Base-by-base conservation (phyloP, 805 yeast species). In the Spathaspora sp. region DNA sequence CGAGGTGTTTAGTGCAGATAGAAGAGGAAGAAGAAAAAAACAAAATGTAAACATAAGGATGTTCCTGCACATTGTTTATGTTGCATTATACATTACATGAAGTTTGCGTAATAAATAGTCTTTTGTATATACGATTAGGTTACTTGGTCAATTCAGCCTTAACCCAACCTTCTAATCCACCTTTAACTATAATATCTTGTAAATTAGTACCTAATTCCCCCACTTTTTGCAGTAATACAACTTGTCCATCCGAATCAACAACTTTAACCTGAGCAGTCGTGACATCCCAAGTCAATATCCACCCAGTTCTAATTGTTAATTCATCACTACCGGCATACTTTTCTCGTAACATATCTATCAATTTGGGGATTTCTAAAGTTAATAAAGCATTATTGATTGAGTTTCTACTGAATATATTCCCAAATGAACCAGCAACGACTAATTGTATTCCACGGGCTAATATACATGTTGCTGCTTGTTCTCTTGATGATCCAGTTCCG, bases 81-180 rank as follows among this genome's bases (percentile, higher is more conserved):
- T 23, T 23, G 26, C 26, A 23, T 23, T 23, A 3, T 4, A 23
- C 26, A 23, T 23, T 23, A 23, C 26, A n/a, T n/a, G n/a, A n/a
- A n/a, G n/a, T 23, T 4, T 23, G 26, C 26, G 3, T 23, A 23
- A 3, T 23, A 4, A 6, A 23, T 23, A 23, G 26, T 23, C 26
- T 23, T 23, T 3, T 23, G 26, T 35, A 35, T 3, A 35, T 35
- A 35, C 16, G 2, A n/a, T 14, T 16, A 9, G 18, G 20, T 35
- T 31, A 18, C 32, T 50, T 47, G 17, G 19, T 18, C 57, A 86
- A 72, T 67, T 89, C 87, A 18, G 91, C 77, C 69, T 80, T 87
- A 52, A 94, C 97, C 99, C 99, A 94, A 42, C 96, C 96, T 78
- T 94, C 99, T 52, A 94, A 82, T 52, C 99, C 99, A 47, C 99